Percentiles rank a stretch among this genome's conserved stretches.
Evolutionary conservation across 1,284 basidiomycete species (phyloP).

Genomic region (Hemileia vastatrix): DNA sequence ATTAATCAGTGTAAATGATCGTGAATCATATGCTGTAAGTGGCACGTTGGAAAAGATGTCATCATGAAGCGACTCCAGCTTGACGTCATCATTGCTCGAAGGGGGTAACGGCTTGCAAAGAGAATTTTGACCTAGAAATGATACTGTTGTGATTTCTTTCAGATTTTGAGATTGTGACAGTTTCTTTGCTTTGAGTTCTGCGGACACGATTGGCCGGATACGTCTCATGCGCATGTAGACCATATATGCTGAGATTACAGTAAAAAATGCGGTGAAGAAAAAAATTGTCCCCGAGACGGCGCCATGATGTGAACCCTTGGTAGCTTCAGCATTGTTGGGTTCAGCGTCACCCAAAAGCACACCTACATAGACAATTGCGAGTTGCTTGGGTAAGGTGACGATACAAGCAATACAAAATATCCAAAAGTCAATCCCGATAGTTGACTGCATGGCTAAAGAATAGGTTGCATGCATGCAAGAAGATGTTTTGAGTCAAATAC

Average conservation of each 20-base stretch:
- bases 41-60: too few species aligned
- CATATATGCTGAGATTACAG: constrained; percentile 8
- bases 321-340: neutral
- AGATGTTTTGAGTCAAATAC: too few species aligned
- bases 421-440: constrained; percentile 34
- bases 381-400: constrained; percentile 45
- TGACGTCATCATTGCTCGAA: too few species aligned
- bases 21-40: too few species aligned
- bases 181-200: constrained; percentile 3
- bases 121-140: too few species aligned
- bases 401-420: constrained; percentile 43
- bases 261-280: constrained; percentile 9
- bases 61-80: too few species aligned
- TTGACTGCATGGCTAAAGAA: constrained; percentile 15
- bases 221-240: constrained; percentile 5
- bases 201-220: neutral
- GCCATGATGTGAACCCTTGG: too few species aligned
- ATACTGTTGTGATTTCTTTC: too few species aligned
- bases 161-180: too few species aligned
- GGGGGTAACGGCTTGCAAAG: too few species aligned
- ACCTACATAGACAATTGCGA: constrained; percentile 38
- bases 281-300: constrained; percentile 1
- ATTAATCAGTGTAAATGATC: too few species aligned
- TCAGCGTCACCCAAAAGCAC: constrained; percentile 23
- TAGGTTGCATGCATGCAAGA: too few species aligned